Conservation (phyloP, 2,329 filamentous ascomycete genomes). For the Stagonosporopsis tanaceti region DNA sequence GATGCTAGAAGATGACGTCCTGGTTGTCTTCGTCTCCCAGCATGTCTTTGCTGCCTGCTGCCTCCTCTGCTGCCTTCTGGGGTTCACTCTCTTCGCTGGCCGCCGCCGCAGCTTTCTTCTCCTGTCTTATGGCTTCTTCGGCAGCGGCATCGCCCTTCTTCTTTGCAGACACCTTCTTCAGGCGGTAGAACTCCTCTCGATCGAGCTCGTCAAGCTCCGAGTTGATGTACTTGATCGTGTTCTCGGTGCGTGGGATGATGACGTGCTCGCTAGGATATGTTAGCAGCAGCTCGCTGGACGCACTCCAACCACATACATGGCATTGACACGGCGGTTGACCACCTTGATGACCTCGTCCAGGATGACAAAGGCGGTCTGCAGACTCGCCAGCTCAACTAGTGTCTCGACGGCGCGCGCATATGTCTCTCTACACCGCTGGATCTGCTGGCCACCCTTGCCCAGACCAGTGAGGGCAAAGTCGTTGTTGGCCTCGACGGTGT, state of each 20-base stretch:
- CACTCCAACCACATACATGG: conserved; percentile 71
- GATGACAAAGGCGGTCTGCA: conserved; percentile 98
- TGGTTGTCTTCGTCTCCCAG: conserved; percentile 79
- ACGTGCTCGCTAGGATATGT: conserved; percentile 74
- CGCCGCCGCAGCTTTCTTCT: conserved; percentile 50
- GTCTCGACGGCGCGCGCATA: conserved; percentile 96
- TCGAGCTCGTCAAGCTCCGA: conserved; percentile 97
- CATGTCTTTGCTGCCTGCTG: conserved; percentile 66
- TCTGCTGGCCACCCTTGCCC: conserved; percentile 96
- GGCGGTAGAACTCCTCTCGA: conserved; percentile 94
- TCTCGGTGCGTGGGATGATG: conserved; percentile 97
- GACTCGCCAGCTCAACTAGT: conserved; percentile 89
- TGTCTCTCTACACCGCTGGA: conserved; percentile 92
- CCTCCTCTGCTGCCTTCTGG: conserved; percentile 41
- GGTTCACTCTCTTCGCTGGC: conserved; percentile 9
- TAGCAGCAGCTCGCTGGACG: not conserved
- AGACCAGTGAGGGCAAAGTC: conserved; percentile 96
- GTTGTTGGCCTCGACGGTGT: conserved; percentile 85
- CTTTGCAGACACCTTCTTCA: conserved; percentile 90
- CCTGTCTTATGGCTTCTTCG: conserved; percentile 46
- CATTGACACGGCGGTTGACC: conserved; percentile 96
- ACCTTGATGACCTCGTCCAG: conserved; percentile 99
- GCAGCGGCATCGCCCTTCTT: conserved; percentile 63
- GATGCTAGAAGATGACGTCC: conserved; percentile 79
- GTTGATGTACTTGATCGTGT: conserved; percentile 99